phyloP scores from a whole-genome alignment of 176 grass and related monocot species.

The Musa beccarii region DNA sequence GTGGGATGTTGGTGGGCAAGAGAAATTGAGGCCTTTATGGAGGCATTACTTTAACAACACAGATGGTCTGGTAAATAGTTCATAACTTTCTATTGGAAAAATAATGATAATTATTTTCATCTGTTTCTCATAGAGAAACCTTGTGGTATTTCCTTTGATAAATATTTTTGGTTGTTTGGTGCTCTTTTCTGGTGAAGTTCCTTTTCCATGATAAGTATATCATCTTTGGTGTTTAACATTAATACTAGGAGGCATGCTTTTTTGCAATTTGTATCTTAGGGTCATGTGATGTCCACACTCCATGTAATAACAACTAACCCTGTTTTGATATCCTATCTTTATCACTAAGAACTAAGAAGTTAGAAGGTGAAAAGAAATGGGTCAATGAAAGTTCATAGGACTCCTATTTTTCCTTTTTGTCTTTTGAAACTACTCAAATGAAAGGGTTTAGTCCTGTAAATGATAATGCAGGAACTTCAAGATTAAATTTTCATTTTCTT shows the following conservation, averaged over 20 bases:
- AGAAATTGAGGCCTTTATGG: slow-evolving; percentile 95
- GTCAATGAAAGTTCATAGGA: not conserved
- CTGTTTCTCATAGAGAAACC: too few species aligned
- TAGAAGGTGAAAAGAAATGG: not conserved
- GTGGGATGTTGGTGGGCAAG: slow-evolving; percentile 97
- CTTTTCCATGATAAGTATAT: too few species aligned
- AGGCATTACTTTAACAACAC: slow-evolving; percentile 99
- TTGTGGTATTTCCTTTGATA: too few species aligned
- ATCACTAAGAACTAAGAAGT: too few species aligned
- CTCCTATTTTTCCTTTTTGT: not conserved
- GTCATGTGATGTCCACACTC: too few species aligned
- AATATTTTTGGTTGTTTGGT: too few species aligned
- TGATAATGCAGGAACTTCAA: not conserved
- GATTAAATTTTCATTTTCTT: not conserved
- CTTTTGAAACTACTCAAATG: not conserved
- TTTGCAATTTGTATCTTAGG: too few species aligned
- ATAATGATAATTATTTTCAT: not conserved
- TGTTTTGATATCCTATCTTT: not conserved
- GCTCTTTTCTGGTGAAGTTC: too few species aligned
- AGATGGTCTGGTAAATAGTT: slow-evolving; percentile 65
- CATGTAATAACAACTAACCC: not conserved
- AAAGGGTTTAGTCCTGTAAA: not conserved
- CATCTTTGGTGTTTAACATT: too few species aligned
- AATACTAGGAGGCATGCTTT: too few species aligned
- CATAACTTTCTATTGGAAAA: not conserved